Percentiles rank a stretch among this genome's conserved stretches.
Conservation (phyloP, 192 early-diverging fungal species). For the Coemansia nantahalensis region DNA sequence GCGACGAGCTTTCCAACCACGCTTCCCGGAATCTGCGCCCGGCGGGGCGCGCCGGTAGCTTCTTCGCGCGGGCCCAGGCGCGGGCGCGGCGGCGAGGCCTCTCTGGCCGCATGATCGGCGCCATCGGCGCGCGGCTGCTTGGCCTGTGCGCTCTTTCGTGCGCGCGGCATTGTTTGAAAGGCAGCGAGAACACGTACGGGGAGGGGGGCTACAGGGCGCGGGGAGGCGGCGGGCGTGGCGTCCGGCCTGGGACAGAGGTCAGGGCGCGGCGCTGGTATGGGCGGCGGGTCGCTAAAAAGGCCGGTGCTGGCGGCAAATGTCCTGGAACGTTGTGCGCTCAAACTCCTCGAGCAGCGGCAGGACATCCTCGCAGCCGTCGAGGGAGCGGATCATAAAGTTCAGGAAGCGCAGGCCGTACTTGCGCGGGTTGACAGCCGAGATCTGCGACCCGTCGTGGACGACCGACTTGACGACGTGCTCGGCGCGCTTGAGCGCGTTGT, state of each 20-base stretch:
- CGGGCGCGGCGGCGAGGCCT: too few relatives aligned
- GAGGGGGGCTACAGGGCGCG: too few relatives aligned
- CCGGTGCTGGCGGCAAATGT: conserved; percentile 45
- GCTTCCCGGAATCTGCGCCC: conserved; percentile 20
- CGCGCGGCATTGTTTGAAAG: conserved; percentile 5
- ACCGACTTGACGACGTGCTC: conserved; percentile 90
- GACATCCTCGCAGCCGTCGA: conserved; percentile 57
- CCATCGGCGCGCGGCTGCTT: background rate
- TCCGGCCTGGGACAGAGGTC: too few relatives aligned
- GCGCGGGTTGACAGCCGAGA: conserved; percentile 82
- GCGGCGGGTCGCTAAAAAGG: conserved; percentile 12
- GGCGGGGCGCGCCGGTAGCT: too few relatives aligned
- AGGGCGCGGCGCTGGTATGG: too few relatives aligned
- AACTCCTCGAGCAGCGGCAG: conserved; percentile 44
- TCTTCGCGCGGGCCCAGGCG: too few relatives aligned
- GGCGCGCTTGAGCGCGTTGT: conserved; percentile 80
- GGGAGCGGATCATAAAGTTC: conserved; percentile 77
- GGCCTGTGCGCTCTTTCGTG: background rate
- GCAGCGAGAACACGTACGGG: background rate
- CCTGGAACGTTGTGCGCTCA: conserved; percentile 48
- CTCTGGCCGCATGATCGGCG: background rate
- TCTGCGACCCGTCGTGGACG: conserved; percentile 69
- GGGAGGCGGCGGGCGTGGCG: too few relatives aligned
- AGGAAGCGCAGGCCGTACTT: conserved; percentile 90
- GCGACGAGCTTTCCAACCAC: conserved; percentile 37